These are phyloP conservation scores for Dictyostelium discoideum DNA, from an alignment of 78 protist genomes.

Conservation along the genomic window DNA sequence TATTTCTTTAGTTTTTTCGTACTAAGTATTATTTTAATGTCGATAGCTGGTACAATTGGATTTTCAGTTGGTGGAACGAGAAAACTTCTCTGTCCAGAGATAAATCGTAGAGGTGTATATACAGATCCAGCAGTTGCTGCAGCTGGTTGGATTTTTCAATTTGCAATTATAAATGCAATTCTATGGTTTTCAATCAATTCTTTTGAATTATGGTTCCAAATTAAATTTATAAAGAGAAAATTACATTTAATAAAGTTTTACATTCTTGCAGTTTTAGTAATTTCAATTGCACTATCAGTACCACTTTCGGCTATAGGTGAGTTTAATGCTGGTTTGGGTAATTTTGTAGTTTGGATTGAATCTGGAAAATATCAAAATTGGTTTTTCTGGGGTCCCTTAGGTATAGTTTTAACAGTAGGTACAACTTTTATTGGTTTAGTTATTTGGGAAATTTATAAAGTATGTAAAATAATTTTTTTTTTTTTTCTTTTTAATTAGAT, in stretches of 20 bases:
- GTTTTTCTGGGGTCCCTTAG: conserved; percentile 24
- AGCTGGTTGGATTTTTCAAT: conserved; percentile 1
- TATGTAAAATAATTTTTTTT: neutral
- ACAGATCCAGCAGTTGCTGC: neutral
- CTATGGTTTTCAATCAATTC: conserved; percentile 6
- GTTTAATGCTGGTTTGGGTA: neutral
- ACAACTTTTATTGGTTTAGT: neutral
- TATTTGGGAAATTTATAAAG: conserved; percentile 7
- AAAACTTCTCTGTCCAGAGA: neutral
- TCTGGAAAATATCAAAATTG: neutral
- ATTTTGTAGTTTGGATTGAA: conserved; percentile 19
- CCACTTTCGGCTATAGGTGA: neutral
- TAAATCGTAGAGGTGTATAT: neutral
- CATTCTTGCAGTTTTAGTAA: neutral
- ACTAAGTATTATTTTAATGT: neutral
- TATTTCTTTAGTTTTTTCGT: neutral
- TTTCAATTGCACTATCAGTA: neutral
- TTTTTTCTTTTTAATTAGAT: no score
- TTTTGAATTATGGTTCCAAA: conserved; percentile 24
- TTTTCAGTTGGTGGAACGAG: neutral
- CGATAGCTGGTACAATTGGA: conserved; percentile 16
- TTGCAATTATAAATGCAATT: neutral
- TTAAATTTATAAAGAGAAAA: neutral
- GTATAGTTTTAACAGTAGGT: neutral
- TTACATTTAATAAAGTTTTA: neutral